phyloP scores from a whole-genome alignment of 441 rosid species.

The Pelargonium fulgidum region DNA sequence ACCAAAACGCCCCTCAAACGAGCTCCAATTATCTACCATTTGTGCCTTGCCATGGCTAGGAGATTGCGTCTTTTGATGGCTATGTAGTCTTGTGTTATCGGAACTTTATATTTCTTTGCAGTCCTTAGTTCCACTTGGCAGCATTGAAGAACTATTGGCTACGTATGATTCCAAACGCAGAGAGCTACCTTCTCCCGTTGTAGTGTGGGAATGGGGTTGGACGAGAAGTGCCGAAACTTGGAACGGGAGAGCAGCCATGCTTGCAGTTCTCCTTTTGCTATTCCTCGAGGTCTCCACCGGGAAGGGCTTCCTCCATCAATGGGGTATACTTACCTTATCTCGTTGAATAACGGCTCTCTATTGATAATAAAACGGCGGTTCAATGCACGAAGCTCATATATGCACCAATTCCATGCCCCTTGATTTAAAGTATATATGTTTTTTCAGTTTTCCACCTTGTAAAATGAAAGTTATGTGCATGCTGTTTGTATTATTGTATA shows the following conservation, averaged over 20 bases:
- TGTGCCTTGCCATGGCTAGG: too few species aligned
- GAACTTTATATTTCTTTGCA: conserved; percentile 28
- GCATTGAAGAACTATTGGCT: conserved; percentile 86
- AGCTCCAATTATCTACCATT: too few species aligned
- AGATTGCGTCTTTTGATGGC: neutral
- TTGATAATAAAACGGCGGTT: too few species aligned
- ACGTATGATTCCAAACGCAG: conserved; percentile 80
- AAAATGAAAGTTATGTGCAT: too few species aligned
- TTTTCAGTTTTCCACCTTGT: too few species aligned
- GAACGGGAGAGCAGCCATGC: conserved; percentile 98
- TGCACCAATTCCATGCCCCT: too few species aligned
- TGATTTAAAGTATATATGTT: too few species aligned
- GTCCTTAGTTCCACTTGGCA: conserved; percentile 93
- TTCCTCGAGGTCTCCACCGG: conserved; percentile 90
- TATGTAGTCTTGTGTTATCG: conserved; percentile 16
- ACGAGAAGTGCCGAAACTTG: conserved; percentile 97
- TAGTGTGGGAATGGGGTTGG: conserved; percentile 99
- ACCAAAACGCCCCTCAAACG: too few species aligned
- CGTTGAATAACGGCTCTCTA: conserved; percentile 23
- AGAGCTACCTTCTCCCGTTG: conserved; percentile 86
- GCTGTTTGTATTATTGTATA: too few species aligned
- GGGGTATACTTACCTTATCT: conserved; percentile 66
- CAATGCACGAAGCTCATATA: too few species aligned
- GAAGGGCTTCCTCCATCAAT: conserved; percentile 86
- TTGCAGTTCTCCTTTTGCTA: conserved; percentile 80